These are phyloP conservation scores for Globisporangium yorkense DNA, from an alignment of 352 stramenopile genomes.

Conservation along the genomic window DNA sequence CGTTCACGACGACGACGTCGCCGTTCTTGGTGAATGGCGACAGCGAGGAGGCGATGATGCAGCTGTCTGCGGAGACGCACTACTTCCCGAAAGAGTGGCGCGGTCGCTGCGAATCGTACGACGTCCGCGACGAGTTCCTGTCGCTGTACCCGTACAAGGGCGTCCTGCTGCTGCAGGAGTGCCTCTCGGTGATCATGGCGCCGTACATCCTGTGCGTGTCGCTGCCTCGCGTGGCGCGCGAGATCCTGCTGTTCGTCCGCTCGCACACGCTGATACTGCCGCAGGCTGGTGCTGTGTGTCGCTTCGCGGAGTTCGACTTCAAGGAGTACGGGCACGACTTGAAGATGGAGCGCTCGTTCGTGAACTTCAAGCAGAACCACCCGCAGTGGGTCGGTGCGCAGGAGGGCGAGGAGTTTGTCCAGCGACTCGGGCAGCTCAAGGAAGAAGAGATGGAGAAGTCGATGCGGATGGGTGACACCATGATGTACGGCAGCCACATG, in stretches of 20 bases:
- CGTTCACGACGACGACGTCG: conserved; percentile 64
- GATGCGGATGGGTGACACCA: conserved; percentile 76
- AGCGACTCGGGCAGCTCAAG: conserved; percentile 62
- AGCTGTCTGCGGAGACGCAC: conserved; percentile 92
- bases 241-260: conserved; percentile 93
- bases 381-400: conserved; percentile 73
- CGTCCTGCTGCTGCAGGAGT: conserved; percentile 91
- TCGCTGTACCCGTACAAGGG: conserved; percentile 94
- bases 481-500: conserved; percentile 62
- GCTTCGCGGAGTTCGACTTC: conserved; percentile 96
- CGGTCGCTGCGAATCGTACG: conserved; percentile 78
- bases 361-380: conserved; percentile 95
- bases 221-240: conserved; percentile 83
- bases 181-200: conserved; percentile 91
- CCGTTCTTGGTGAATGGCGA: conserved; percentile 72
- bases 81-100: conserved; percentile 95
- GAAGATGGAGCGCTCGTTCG: conserved; percentile 98
- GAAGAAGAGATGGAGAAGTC: conserved; percentile 86
- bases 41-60: conserved; percentile 80
- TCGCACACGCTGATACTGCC: conserved; percentile 90
- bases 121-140: conserved; percentile 85
- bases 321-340: conserved; percentile 89
- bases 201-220: conserved; percentile 96
- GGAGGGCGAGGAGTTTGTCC: conserved; percentile 70
- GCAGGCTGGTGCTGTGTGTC: conserved; percentile 92